Percentiles rank a stretch among this genome's conserved stretches.
phyloP scores from a whole-genome alignment of 177 flowering plant species.

The Tripterygium wilfordii region DNA sequence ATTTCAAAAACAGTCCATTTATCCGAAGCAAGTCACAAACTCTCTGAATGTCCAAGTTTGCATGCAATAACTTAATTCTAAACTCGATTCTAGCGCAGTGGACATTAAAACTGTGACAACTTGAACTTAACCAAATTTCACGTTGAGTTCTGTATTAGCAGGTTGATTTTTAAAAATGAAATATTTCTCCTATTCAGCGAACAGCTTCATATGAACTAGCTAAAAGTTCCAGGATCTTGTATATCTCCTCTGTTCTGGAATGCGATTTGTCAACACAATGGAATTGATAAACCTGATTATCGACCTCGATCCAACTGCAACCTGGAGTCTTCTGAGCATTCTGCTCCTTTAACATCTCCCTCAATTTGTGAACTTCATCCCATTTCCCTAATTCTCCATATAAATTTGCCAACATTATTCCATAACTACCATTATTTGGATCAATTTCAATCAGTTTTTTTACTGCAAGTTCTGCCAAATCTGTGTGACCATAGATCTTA shows the following conservation, averaged over 20 bases:
- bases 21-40: too few species aligned
- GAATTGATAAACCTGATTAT: slow-evolving; percentile 44
- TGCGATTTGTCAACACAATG: slow-evolving; percentile 44
- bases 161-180: too few species aligned
- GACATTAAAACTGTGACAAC: too few species aligned
- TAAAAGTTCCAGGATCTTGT: slow-evolving; percentile 19
- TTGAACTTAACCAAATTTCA: too few species aligned
- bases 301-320: slow-evolving; percentile 71
- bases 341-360: slow-evolving; percentile 36
- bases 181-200: too few species aligned
- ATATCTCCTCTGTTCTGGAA: slow-evolving; percentile 42
- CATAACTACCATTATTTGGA: slow-evolving; percentile 54
- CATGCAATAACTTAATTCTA: too few species aligned
- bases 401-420: slow-evolving; percentile 49
- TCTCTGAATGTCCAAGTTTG: too few species aligned
- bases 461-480: slow-evolving; percentile 55
- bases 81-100: too few species aligned
- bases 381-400: slow-evolving; percentile 56
- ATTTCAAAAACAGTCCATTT: too few species aligned
- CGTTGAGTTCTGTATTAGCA: too few species aligned
- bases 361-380: slow-evolving; percentile 42
- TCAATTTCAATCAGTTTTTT: slow-evolving; percentile 42
- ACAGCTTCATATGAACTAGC: slow-evolving; percentile 2
- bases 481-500: slow-evolving; percentile 26
- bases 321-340: slow-evolving; percentile 51